Base-by-base conservation (phyloP, 352 stramenopile species). In the Phytophthora idaei region DNA sequence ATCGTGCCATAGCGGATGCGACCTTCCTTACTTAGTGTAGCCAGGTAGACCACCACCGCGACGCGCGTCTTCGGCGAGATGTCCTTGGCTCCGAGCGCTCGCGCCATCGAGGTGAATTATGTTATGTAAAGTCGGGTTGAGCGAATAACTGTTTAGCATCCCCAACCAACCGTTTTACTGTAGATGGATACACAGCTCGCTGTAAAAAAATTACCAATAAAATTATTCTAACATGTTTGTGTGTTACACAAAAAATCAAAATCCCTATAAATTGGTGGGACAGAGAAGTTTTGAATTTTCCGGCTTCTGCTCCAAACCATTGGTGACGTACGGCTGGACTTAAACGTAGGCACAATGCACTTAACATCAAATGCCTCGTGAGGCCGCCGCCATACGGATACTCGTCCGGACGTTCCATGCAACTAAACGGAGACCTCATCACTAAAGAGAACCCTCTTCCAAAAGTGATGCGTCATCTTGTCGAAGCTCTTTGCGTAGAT, bases 181-280 rank as follows among this genome's bases (percentile, higher is more conserved):
- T 39, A 12, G 34, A 47, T 17, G 9, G 11, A 25, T 48, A 39
- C 34, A 12, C 15, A 9, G 34, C 10, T 36, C 25, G 10, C 21
- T 27, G 8, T 48, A 57, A 6, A n/a, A 9, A 37, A 39, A 6
- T 48, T 48, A 37, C 21, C 51, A 48, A 48, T 58, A 3, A 12
- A 5, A 58, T 58, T 8, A 4, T 48, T 48, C 21, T 37, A 58
- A 58, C 34, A 48, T 37, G 15, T 27, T 58, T 5, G 28, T 47
- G 39, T 58, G 51, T 10, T n/a, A n/a, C 51, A 58, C 51, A 21
- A 58, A 58, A 48, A 58, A 48, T 34, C 3, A 37, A 58, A 48
- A 58, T 21, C 9, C 25, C 11, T 12, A 48, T 58, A 48, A 47
- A 48, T 37, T 58, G 5, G 34, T 58, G 51, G 21, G 36, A 48